A percentile compares a stretch with the other conserved stretches of the same genome.
Conservation (phyloP, 805 yeast species). For the Candida broadrunensis region DNA sequence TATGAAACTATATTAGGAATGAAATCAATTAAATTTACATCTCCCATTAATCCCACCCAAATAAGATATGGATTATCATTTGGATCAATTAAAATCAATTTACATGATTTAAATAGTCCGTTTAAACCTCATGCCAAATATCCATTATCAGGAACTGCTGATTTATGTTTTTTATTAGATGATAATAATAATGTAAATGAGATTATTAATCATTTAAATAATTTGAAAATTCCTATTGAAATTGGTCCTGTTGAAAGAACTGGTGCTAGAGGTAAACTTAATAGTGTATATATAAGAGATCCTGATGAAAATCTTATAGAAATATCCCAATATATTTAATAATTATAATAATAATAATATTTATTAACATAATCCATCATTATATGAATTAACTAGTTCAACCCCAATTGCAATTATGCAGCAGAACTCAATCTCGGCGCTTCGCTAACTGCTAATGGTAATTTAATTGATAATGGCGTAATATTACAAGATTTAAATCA, state of each 20-base stretch:
- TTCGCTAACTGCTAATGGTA: slow-evolving; percentile 41
- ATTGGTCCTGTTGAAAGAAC: slow-evolving; percentile 5
- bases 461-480: slow-evolving; percentile 36
- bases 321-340: slow-evolving; percentile 1
- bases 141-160: slow-evolving; percentile 6
- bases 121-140: slow-evolving; percentile 4
- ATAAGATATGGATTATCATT: slow-evolving; percentile 5
- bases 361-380: too few relatives aligned
- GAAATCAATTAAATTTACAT: slow-evolving; percentile 1
- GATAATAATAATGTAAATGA: not conserved
- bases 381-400: slow-evolving; percentile 73
- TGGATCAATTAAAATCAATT: slow-evolving; percentile 6
- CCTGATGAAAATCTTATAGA: slow-evolving; percentile 6
- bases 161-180: slow-evolving; percentile 7
- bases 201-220: slow-evolving; percentile 1
- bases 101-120: slow-evolving; percentile 6
- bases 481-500: slow-evolving; percentile 23
- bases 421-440: slow-evolving; percentile 36
- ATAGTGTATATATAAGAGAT: slow-evolving; percentile 6
- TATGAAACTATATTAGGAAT: slow-evolving; percentile 5
- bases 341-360: too few relatives aligned
- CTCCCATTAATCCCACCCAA: slow-evolving; percentile 2
- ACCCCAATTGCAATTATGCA: slow-evolving; percentile 42
- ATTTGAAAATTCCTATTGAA: slow-evolving; percentile 1
- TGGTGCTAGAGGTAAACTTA: slow-evolving; percentile 5